A percentile compares a stretch with the other conserved stretches of the same genome.
Evolutionary conservation across 2,329 filamentous ascomycete species (phyloP).

Genomic region (Gaeumannomyces tritici): DNA sequence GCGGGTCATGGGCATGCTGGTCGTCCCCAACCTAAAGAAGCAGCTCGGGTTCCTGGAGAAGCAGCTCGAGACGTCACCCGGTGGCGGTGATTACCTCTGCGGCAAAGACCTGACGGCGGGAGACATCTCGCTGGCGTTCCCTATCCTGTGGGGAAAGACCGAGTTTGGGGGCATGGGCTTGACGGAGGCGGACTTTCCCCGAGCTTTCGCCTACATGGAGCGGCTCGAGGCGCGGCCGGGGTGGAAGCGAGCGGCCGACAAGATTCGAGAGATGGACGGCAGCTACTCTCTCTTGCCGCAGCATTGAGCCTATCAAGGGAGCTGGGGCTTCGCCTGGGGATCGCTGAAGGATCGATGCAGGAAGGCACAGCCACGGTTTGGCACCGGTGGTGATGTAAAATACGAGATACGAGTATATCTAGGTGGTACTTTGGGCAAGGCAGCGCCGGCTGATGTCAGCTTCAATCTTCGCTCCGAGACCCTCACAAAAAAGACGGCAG

Average conservation of each 20-base stretch:
- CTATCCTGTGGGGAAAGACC: conserved; percentile 1
- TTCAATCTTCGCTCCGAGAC: not conserved
- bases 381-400: not conserved
- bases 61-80: conserved; percentile 32
- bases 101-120: conserved; percentile 38
- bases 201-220: conserved; percentile 35
- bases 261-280: conserved; percentile 40
- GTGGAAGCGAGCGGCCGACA: conserved; percentile 35
- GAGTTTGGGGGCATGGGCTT: conserved; percentile 6
- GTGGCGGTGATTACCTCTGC: conserved; percentile 35
- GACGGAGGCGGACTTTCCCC: conserved; percentile 24
- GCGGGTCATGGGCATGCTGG: conserved; percentile 27
- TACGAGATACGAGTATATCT: not conserved
- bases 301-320: not conserved
- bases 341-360: too few species aligned
- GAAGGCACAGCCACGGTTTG: too few species aligned
- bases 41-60: conserved; percentile 41
- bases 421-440: too few species aligned
- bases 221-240: conserved; percentile 35
- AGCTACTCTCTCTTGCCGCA: conserved; percentile 15
- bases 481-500: too few species aligned
- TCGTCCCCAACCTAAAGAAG: conserved; percentile 36
- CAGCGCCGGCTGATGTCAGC: not conserved
- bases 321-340: too few species aligned
- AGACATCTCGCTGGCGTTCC: conserved; percentile 21